phyloP scores from a whole-genome alignment of 2,329 filamentous ascomycete genomes.

The Penicillium sp. region DNA sequence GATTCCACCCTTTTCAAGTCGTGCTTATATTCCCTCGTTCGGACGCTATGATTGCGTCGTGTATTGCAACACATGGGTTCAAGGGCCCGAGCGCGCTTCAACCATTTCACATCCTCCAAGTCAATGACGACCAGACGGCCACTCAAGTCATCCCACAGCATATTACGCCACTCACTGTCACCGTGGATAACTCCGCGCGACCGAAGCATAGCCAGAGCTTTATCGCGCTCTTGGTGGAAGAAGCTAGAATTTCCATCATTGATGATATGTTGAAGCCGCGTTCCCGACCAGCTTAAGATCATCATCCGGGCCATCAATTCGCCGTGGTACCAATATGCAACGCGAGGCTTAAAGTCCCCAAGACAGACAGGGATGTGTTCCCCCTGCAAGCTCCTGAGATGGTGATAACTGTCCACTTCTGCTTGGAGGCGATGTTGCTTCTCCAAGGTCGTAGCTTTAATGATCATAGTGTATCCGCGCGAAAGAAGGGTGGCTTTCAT shows the following conservation, averaged over 20 bases:
- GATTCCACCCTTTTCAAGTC: no score
- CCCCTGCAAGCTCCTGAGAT: constrained; percentile 32
- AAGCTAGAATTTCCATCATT: background rate
- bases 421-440: constrained; percentile 30
- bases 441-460: constrained; percentile 33
- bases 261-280: background rate
- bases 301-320: constrained; percentile 4
- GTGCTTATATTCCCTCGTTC: no score
- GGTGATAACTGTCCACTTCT: constrained; percentile 35
- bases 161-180: constrained; percentile 35
- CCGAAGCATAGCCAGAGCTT: constrained; percentile 23
- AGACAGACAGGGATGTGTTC: constrained; percentile 34
- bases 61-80: constrained; percentile 25
- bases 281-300: background rate
- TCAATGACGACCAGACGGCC: constrained; percentile 32
- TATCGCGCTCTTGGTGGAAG: constrained; percentile 16
- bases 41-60: background rate
- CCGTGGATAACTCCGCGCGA: constrained; percentile 27
- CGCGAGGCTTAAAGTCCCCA: background rate
- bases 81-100: constrained; percentile 26
- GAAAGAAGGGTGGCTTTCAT: constrained; percentile 37
- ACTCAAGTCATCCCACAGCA: constrained; percentile 31
- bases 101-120: constrained; percentile 35
- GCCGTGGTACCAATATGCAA: constrained; percentile 1
- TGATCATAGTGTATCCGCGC: constrained; percentile 38